Evolutionary conservation across 805 yeast genomes (phyloP), one percentile per base, ranked within the genome.

Genomic region (Candida anglica): DNA sequence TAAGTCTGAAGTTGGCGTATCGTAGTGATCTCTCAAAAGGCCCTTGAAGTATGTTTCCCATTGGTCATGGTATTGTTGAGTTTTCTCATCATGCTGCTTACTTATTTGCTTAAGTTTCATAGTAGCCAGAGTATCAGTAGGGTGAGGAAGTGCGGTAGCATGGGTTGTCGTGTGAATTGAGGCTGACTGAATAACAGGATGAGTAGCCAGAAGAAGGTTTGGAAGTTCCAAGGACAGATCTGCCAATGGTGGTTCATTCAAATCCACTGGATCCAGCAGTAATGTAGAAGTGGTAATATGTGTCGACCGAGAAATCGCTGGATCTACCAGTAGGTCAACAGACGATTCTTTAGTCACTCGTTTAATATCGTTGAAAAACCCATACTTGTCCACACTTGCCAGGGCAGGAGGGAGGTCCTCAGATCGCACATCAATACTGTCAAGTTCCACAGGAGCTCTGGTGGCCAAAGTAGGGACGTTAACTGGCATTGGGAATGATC

Each of bases 11-110:
- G 33, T 36, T n/a, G 26, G 36, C 37, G 15, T 53, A 32, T 46
- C 47, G 28, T 44, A 42, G 30, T 42, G 52, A 15, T 46, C 48
- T 15, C 45, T 51, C 19, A 42, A 44, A 10, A 67, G 42, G 19
- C 60, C 61, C 27, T 53, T 52, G 36, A 72, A 50, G 34, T 73
- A 63, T 3, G 52, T 60, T 34, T 71, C 73, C 80, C 80, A 75
- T 36, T 61, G 55, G 18, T 58, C 49, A 19, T 58, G 58, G 16
- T 60, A 62, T 16, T 59, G 56, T 14, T 58, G 49, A 33, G 63
- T 71, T 10, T 53, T 50, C 9, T 57, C 60, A 41, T 74, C 78
- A 43, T 74, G 75, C 15, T 58, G 56, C 33, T 62, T 57, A 1
- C 73, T 64, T 16, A 71, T 52, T 19, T 60, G 62, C 18, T 58